phyloP scores from a whole-genome alignment of 2,329 filamentous ascomycete genomes.

The Aspergillus sp. region DNA sequence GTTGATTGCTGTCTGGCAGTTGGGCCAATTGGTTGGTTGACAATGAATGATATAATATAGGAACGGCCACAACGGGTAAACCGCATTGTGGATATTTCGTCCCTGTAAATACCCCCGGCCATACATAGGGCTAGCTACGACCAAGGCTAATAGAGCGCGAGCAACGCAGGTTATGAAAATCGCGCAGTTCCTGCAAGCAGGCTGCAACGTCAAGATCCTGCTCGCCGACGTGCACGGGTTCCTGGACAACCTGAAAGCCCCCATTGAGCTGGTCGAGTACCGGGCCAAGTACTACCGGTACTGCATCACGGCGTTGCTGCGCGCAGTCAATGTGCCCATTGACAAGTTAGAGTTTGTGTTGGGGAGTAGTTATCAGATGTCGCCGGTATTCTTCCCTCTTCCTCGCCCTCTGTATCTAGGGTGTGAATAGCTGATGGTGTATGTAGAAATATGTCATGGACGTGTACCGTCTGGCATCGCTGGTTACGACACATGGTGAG shows the following conservation, averaged over 20 bases:
- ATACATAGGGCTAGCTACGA: too few species aligned
- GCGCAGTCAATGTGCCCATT: conserved; percentile 67
- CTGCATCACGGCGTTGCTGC: conserved; percentile 63
- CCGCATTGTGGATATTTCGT: conserved; percentile 79
- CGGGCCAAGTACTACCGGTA: conserved; percentile 76
- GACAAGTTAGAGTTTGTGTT: conserved; percentile 73
- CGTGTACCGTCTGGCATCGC: conserved; percentile 62
- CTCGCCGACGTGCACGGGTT: conserved; percentile 55
- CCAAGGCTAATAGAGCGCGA: too few species aligned
- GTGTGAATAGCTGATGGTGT: conserved; percentile 41
- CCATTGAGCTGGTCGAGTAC: conserved; percentile 73
- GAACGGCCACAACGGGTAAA: conserved; percentile 71
- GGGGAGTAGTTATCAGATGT: conserved; percentile 69
- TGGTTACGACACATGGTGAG: conserved; percentile 47
- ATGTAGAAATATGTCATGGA: conserved; percentile 61
- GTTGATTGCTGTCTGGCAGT: not conserved
- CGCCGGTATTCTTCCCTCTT: not conserved
- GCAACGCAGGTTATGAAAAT: conserved; percentile 49
- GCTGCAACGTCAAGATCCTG: conserved; percentile 70
- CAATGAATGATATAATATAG: conserved; percentile 2
- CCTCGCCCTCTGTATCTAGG: not conserved
- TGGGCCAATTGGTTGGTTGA: not conserved
- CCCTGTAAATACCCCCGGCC: not conserved
- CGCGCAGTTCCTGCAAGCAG: conserved; percentile 73
- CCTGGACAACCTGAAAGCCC: conserved; percentile 55